Conservation (phyloP, 352 stramenopile genomes). For the Pilasporangium apinafurcum region DNA sequence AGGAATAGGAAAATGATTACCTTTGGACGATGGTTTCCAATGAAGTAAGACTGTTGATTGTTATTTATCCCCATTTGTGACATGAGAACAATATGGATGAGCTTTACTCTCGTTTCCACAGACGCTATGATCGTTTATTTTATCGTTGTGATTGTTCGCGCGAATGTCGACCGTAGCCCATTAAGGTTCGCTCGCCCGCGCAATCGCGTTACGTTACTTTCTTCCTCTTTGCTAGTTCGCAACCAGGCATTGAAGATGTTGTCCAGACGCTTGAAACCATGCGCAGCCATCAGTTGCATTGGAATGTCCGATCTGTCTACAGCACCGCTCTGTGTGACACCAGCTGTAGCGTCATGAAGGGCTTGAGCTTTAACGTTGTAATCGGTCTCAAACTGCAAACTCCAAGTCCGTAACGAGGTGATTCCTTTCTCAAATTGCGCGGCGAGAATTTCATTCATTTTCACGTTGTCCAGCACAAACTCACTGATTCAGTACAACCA, state of each 20-base stretch:
- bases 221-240: constrained; percentile 2
- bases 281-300: constrained; percentile 2
- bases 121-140: constrained; percentile 12
- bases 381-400: constrained; percentile 34
- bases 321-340: no score
- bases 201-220: constrained; percentile 1
- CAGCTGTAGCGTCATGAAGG: no score
- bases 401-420: constrained; percentile 39
- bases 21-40: no score
- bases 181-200: constrained; percentile 9
- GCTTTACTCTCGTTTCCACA: no score
- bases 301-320: no score
- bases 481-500: constrained; percentile 12
- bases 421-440: constrained; percentile 43
- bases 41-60: no score
- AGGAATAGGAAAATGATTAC: background rate
- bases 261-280: constrained; percentile 12
- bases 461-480: constrained; percentile 31
- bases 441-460: constrained; percentile 32
- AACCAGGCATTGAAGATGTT: constrained; percentile 8
- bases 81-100: no score
- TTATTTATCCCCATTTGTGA: constrained; percentile 11
- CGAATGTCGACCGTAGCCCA: constrained; percentile 7
- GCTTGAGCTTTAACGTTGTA: no score
- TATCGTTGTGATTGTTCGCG: constrained; percentile 8